Conservation (phyloP, 2,329 filamentous ascomycete species). For the Rosellinia necatrix region DNA sequence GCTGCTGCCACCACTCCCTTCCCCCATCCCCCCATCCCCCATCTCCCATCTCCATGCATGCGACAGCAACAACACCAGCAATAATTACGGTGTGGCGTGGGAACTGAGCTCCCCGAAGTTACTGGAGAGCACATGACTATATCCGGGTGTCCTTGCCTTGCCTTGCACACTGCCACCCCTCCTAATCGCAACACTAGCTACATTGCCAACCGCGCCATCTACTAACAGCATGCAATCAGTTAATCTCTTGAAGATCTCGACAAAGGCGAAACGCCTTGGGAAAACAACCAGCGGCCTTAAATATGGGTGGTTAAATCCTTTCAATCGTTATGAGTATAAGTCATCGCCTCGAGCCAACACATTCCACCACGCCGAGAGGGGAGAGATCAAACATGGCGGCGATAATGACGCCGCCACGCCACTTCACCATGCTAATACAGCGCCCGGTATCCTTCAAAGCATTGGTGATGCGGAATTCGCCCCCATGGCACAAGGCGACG, state of each 20-base stretch:
- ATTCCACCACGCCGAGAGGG: constrained; percentile 17
- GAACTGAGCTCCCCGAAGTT: too few relatives aligned
- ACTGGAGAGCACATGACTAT: too few relatives aligned
- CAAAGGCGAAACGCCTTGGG: constrained; percentile 19
- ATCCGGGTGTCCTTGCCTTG: too few relatives aligned
- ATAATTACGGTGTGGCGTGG: too few relatives aligned
- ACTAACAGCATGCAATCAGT: constrained; percentile 30
- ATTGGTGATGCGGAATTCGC: not conserved
- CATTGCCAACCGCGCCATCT: too few relatives aligned
- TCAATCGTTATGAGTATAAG: constrained; percentile 23
- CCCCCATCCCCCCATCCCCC: too few relatives aligned
- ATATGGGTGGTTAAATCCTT: constrained; percentile 27
- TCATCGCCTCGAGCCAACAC: constrained; percentile 20
- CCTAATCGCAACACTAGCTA: too few relatives aligned
- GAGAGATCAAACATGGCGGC: not conserved
- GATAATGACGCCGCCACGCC: not conserved
- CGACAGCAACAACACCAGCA: too few relatives aligned
- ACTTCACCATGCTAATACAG: constrained; percentile 21
- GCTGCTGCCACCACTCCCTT: too few relatives aligned
- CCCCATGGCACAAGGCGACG: constrained; percentile 4
- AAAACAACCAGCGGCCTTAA: constrained; percentile 13
- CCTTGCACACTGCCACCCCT: too few relatives aligned
- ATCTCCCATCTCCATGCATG: too few relatives aligned
- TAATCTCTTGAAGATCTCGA: constrained; percentile 24
- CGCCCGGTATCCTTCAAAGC: constrained; percentile 16